Evolutionary conservation across 768 basidiomycete species (phyloP), one percentile per base, ranked within the genome.

Genomic region (Hemileccinum impolitum): DNA sequence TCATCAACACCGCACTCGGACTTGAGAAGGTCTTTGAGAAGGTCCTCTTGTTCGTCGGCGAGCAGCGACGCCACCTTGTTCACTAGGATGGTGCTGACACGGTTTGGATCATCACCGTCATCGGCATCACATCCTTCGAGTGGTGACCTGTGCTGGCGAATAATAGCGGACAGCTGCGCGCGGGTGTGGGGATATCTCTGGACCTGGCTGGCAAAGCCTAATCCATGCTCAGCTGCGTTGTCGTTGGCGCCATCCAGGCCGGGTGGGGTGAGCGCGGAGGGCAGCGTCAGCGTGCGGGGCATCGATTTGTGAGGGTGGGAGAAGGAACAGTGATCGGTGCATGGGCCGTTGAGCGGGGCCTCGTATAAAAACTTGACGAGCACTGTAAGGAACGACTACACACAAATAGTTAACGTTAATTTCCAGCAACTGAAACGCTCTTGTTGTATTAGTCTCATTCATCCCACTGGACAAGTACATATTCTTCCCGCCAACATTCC

Each of bases 21-120:
- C 69, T 82, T 87, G 50, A 96, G 76, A 31, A 92, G 60, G 0
- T 65, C 58, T 69, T 94, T 94, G 61, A 95, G 82, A 41, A 83
- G 82, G 47, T 95, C 94, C 68, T 94, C 94, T 50, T 86, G 81
- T 69, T 97, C 94, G 45, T 84, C 81, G 26, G 79, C 80, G 34
- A 96, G 78, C 44, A 90, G 70, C 3, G 73, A 70, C 21, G 87
- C 87, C 4, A 94, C 85, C 59, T 75, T 75, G 59, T 75, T 79
- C n/a, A 94, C 79, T 9, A 94, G 68, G 31, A 74, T 69, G 5
- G 81, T 74, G 37, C 76, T 79, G 38, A 92, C 81, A 48, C 70
- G 72, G 39, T 68, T 67, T 41, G 74, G 72, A 39, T 85, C 76
- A 48, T 74, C 84, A 15, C 58, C 61, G 56, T 86, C 83, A 50